Evolutionary conservation across 2,329 filamentous ascomycete species (phyloP).

Genomic region (Alternaria triticimaculans): DNA sequence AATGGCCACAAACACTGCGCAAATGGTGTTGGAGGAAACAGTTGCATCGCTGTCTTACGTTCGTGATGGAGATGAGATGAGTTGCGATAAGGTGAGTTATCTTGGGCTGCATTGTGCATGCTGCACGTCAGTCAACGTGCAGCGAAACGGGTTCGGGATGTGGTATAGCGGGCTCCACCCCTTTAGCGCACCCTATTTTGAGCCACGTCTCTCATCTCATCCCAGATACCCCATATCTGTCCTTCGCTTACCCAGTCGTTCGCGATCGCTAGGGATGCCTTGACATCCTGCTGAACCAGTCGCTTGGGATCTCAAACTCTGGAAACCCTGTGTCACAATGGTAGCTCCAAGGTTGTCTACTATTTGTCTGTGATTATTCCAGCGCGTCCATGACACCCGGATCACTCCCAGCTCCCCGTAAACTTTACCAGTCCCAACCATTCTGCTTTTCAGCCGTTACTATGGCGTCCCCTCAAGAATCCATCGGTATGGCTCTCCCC

Average conservation of each 20-base stretch:
- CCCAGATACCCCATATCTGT: neutral
- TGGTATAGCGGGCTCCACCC: slow-evolving; percentile 9
- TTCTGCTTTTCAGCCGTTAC: neutral
- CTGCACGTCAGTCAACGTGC: slow-evolving; percentile 16
- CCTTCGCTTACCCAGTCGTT: neutral
- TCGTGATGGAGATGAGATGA: neutral
- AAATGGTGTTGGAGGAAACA: neutral
- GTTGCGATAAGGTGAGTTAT: neutral
- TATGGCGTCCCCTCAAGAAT: neutral
- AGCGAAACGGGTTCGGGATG: slow-evolving; percentile 7
- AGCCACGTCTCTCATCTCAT: slow-evolving; percentile 1
- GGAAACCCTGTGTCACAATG: neutral
- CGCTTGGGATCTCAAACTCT: neutral
- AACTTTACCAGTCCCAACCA: neutral
- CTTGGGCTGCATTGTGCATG: slow-evolving; percentile 2
- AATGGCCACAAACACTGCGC: neutral
- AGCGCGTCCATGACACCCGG: neutral
- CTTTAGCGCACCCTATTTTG: slow-evolving; percentile 3
- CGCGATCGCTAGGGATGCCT: neutral
- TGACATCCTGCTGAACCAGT: neutral
- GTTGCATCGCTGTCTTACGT: neutral
- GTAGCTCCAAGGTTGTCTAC: neutral
- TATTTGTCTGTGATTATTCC: neutral
- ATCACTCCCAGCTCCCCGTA: neutral
- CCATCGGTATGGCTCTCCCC: neutral